phyloP scores from a whole-genome alignment of 495 filamentous ascomycete genomes.

The Penicillium diatomitis region DNA sequence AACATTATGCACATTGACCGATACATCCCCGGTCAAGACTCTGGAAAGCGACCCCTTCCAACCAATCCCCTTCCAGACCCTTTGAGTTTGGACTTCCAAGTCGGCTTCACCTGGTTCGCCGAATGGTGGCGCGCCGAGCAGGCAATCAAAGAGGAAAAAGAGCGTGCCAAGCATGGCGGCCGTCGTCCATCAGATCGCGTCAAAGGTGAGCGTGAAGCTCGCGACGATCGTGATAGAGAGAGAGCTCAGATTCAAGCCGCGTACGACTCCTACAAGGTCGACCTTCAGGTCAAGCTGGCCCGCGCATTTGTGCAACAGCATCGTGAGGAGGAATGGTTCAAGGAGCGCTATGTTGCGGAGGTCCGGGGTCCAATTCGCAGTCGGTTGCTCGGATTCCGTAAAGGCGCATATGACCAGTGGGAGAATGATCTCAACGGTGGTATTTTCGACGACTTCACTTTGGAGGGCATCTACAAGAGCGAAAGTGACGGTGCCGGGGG shows the following conservation, averaged over 20 bases:
- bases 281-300: constrained; percentile 85
- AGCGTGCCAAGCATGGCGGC: constrained; percentile 65
- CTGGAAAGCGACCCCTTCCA: constrained; percentile 45
- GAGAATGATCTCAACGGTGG: constrained; percentile 72
- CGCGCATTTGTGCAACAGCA: constrained; percentile 80
- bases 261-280: constrained; percentile 91
- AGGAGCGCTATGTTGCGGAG: constrained; percentile 84
- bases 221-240: constrained; percentile 82
- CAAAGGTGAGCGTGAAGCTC: constrained; percentile 65
- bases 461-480: constrained; percentile 91
- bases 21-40: constrained; percentile 83
- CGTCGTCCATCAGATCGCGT: constrained; percentile 60
- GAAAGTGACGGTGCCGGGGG: constrained; percentile 84
- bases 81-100: constrained; percentile 77
- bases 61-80: constrained; percentile 75
- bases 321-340: constrained; percentile 95
- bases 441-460: constrained; percentile 83
- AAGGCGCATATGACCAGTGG: constrained; percentile 71
- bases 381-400: constrained; percentile 66
- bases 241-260: constrained; percentile 82
- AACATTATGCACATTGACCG: constrained; percentile 76
- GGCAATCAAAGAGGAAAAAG: constrained; percentile 76
- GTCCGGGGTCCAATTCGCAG: constrained; percentile 58
- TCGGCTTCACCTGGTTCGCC: constrained; percentile 92
- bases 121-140: constrained; percentile 94